These are phyloP conservation scores for Penstemon barbatus DNA, from an alignment of 257 asterid genomes.

Conservation along the genomic window DNA sequence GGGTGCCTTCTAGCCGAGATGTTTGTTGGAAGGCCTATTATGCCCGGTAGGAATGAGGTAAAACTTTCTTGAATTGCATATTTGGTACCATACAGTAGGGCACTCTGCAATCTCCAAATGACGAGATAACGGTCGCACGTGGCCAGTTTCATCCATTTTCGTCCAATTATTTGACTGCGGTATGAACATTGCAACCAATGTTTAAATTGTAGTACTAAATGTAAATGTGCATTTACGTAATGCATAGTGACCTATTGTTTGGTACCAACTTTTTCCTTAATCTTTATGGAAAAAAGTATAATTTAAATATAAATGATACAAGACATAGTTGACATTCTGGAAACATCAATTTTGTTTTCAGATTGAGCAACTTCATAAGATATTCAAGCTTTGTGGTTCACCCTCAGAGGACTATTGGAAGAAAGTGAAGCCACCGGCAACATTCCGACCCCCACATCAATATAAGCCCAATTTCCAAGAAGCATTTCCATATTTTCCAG, in stretches of 20 bases:
- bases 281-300: neutral
- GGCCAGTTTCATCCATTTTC: no score
- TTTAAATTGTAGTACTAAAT: no score
- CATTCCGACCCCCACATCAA: constrained; percentile 63
- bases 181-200: no score
- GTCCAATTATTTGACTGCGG: no score
- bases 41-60: constrained; percentile 89
- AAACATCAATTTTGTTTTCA: constrained; percentile 21
- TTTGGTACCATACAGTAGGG: neutral
- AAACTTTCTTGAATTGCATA: neutral
- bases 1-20: constrained; percentile 79
- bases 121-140: no score
- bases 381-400: constrained; percentile 81
- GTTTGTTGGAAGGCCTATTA: constrained; percentile 69
- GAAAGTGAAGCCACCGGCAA: constrained; percentile 68
- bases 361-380: constrained; percentile 85
- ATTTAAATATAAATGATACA: neutral
- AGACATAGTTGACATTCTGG: neutral
- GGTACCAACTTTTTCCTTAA: neutral
- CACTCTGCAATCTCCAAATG: no score
- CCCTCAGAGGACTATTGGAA: constrained; percentile 81
- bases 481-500: constrained; percentile 54
- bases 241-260: no score
- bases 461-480: constrained; percentile 57
- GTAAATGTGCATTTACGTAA: no score